Base-by-base conservation (phyloP, 2,329 filamentous ascomycete genomes). In the Colletotrichum lentis region DNA sequence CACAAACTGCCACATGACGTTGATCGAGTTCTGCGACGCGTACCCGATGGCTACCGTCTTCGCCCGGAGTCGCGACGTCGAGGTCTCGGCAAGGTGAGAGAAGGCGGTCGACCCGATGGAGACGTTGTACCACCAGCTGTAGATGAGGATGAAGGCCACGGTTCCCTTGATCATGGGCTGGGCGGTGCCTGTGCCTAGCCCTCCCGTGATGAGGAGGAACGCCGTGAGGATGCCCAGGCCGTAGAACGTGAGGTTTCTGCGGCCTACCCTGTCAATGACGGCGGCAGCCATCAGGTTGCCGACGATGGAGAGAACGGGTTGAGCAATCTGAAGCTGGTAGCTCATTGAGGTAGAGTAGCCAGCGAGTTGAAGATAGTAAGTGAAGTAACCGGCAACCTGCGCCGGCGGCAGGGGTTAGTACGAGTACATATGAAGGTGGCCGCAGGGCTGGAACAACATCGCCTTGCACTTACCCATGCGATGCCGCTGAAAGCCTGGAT, bases 41-140 rank as follows among this genome's bases (percentile, higher is more conserved):
- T 78, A 69, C 22, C 78, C 78, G 55, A 80, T 78, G 10, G 78
- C 76, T 37, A 80, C 75, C 6, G 81, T 82, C 70, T 80, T 79
- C 55, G 78, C 77, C 2, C 79, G 73, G 12, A 81, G 74, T 8
- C 77, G 75, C 2, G 78, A 73, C 0, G 79, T 80, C 5, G 80
- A 73, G 7, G 77, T 75, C 64, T 81, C 80, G 11, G 74, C 75
- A 49, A 82, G 74, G 22, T 80, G 71, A 0, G 77, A 77, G 60
- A 76, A 81, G n/a, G 77, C 77, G 3, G 78, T 79, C 3, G 79
- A 75, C 11, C 80, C 80, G 37, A 83, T 80, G n/a, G 77, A 78
- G 52, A 79, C 74, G 44, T 80, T 77, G 65, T 81, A 82, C 62
- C 75, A 73, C 71, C 75, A 80, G 71, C 74, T 76, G 71, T 78